Evolutionary conservation across 306 rosid species (phyloP), one percentile per base, ranked within the genome.

Genomic region (Alnus glutinosa): DNA sequence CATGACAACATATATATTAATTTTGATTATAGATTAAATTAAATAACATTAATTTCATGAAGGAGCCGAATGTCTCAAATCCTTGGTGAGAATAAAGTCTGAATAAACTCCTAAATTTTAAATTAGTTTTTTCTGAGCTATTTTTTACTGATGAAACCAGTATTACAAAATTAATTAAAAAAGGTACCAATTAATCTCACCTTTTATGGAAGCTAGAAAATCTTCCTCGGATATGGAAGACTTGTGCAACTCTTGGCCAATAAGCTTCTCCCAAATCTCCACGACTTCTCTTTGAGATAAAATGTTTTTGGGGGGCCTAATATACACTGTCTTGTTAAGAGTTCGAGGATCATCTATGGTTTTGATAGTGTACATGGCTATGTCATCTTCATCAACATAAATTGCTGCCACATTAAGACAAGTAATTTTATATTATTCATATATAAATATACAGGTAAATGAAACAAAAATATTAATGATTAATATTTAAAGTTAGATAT

Each of bases 351-450:
- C 92, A 39, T 91, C 93, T 64, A 91, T 82, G 52, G 83, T 70
- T 55, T 86, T 91, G 49, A 91, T 86, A 3, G 88, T 87, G 80
- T 91, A 91, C 84, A 7, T 87, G 28, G 96, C 96, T 76, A 91
- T 87, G 75, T 91, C 96, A 86, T 91, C 91, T 87, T 91, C 93
- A n/a, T 91, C 93, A 48, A 91, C 92, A 77, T 78, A 83, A 47
- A 87, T 88, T 2, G 66, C 93, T 89, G 85, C 79, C 77, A 79
- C 57, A 83, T 61, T 59, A 2, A 44, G 49, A 32, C 30, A 8
- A n/a, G 19, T 15, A 13, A 5, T 19, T 9, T 32, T n/a, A 4
- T n/a, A 13, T 34, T 64, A 9, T 50, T 64, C 3, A 3, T 76
- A 30, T 18, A 74, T 0, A 9, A 54, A 4, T 46, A 69, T 28